Evolutionary conservation across 2,329 filamentous ascomycete species (phyloP), one percentile per base, ranked within the genome.

Genomic region (Colletotrichum costaricense): DNA sequence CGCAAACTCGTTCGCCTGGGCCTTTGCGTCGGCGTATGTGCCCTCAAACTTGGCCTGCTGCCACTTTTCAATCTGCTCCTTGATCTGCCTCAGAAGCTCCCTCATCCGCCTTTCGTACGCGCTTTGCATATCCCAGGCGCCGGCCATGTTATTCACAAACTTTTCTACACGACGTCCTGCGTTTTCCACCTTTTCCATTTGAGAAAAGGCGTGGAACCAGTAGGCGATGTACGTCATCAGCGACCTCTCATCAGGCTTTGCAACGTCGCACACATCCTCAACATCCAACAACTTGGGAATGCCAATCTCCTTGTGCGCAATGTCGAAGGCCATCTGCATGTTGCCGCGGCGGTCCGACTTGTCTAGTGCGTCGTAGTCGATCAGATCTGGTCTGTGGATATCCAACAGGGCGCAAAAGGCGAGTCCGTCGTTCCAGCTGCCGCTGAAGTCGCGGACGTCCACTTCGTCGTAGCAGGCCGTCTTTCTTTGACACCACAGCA

Each of bases 201-300:
- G 96, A 35, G 96, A 98, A 82, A 99, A 99, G 78, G 97, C 97
- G 81, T 99, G 97, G 89, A 99, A 99, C 97, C 97, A 99, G 87
- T 99, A 99, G 76, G 97, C 97, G 78, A 99, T 99, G 83, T 99
- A 99, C 1, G 97, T 99, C 97, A 99, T 99, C 81, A 99, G 88
- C 82, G 94, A 97, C 78, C 95, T 93, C 84, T 99, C 97, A 81
- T 99, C 97, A 28, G 97, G 97, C 85, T 97, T 97, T 28, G 95
- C 90, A 33, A 99, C 96, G 81, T 99, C 97, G 82, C 95, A 98
- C 24, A 99, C 97, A 86, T 99, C 97, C 84, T 99, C 97, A 16
- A 98, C 97, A 82, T 99, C 97, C 72, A 99, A 89, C 81, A 99
- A 88, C 79, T 96, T 94, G 19, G 97, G 97, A 73, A 99, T 99